phyloP scores from a whole-genome alignment of 495 filamentous ascomycete species.

The Hypoxylon subgilvum region DNA sequence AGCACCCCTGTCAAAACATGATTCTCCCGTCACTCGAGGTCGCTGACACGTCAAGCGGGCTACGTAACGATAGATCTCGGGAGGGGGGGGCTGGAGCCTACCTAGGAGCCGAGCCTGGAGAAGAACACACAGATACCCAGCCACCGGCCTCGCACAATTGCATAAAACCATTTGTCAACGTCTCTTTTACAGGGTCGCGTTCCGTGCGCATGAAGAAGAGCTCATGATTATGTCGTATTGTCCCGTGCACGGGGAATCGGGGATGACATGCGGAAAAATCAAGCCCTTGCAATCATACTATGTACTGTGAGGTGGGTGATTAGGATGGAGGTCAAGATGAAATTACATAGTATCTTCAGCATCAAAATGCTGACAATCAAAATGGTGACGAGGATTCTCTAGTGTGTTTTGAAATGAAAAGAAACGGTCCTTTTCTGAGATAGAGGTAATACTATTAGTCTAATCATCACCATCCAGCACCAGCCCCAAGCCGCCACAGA shows the following conservation, averaged over 20 bases:
- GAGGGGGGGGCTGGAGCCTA: background rate
- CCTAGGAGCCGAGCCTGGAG: conserved; percentile 8
- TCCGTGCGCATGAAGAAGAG: conserved; percentile 2
- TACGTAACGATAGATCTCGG: conserved; percentile 29
- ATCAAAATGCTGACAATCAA: background rate
- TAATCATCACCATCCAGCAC: conserved; percentile 7
- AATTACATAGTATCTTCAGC: too few species aligned
- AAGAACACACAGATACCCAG: conserved; percentile 5
- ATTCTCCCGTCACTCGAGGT: conserved; percentile 20
- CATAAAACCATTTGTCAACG: conserved; percentile 12
- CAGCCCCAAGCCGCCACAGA: conserved; percentile 38
- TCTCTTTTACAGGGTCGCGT: background rate
- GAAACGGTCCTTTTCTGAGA: too few species aligned
- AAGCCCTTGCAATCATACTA: background rate
- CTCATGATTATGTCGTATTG: conserved; percentile 9
- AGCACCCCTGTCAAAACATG: conserved; percentile 25
- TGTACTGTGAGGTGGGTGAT: too few species aligned
- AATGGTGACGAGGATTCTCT: background rate
- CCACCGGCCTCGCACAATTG: conserved; percentile 20
- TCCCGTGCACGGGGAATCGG: conserved; percentile 6
- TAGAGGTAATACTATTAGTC: too few species aligned
- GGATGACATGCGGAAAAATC: conserved; percentile 2
- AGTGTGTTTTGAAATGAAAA: background rate
- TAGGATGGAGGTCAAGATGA: too few species aligned
- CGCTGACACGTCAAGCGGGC: conserved; percentile 30